Evolutionary conservation across 129 eudicot species (phyloP).

Genomic region (Flaveria linearis): DNA sequence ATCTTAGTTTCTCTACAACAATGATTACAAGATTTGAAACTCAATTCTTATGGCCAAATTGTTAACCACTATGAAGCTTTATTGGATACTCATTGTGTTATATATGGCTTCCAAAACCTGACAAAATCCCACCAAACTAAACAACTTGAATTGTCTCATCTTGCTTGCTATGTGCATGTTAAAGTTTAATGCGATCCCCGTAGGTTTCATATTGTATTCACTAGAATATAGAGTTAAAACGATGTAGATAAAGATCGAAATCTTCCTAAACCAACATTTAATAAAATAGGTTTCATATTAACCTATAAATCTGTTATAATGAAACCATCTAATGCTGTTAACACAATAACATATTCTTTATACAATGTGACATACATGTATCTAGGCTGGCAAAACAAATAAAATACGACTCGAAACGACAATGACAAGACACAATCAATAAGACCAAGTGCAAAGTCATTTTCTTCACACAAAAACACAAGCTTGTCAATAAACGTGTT

Average conservation of each 20-base stretch:
- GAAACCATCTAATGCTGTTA: not conserved
- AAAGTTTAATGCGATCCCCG: not conserved
- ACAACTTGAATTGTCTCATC: slow-evolving; percentile 10
- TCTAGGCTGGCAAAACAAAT: no score
- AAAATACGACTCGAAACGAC: no score
- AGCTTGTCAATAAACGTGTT: no score
- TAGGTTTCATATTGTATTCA: not conserved
- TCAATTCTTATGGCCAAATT: slow-evolving; percentile 9
- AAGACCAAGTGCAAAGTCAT: no score
- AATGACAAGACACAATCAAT: no score
- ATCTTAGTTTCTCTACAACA: slow-evolving; percentile 24
- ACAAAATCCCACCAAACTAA: slow-evolving; percentile 19
- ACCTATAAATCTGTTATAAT: not conserved
- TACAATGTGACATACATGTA: not conserved
- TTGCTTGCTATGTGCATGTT: not conserved
- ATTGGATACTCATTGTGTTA: slow-evolving; percentile 17
- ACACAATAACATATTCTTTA: not conserved
- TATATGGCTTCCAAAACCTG: slow-evolving; percentile 18
- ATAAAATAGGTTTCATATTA: not conserved
- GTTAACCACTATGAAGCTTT: slow-evolving; percentile 24
- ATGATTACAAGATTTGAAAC: slow-evolving; percentile 26
- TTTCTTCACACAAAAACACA: no score
- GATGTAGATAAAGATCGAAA: not conserved
- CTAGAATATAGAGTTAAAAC: not conserved
- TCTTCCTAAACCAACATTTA: not conserved